phyloP scores from a whole-genome alignment of 1,284 basidiomycete genomes.

The Naganishia liquefaciens region DNA sequence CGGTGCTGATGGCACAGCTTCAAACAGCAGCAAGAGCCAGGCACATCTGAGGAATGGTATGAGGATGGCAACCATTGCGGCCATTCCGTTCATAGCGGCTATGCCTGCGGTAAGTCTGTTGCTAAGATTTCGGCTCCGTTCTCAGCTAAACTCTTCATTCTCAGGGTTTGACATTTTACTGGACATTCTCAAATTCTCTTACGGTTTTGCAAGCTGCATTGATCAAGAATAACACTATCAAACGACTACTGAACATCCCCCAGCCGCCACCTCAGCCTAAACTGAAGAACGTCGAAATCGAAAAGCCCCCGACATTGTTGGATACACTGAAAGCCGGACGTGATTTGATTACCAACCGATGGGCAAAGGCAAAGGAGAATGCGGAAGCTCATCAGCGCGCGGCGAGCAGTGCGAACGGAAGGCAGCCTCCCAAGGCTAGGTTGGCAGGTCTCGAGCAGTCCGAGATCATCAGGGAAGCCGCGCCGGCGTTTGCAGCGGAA shows the following conservation, averaged over 20 bases:
- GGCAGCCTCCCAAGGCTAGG: constrained; percentile 1
- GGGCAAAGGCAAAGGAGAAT: constrained; percentile 25
- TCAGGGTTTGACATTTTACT: constrained; percentile 60
- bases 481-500: constrained; percentile 9
- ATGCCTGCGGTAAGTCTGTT: constrained; percentile 55
- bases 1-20: constrained; percentile 57
- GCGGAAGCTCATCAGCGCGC: constrained; percentile 15
- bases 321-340: constrained; percentile 17
- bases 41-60: constrained; percentile 74
- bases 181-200: constrained; percentile 59
- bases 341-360: constrained; percentile 21
- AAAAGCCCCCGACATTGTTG: constrained; percentile 31
- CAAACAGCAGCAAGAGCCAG: constrained; percentile 47
- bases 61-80: constrained; percentile 63
- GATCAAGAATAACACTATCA: constrained; percentile 47
- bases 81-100: constrained; percentile 64
- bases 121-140: not conserved
- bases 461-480: constrained; percentile 24
- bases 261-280: constrained; percentile 39
- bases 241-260: constrained; percentile 49
- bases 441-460: constrained; percentile 18
- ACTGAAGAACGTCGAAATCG: constrained; percentile 35
- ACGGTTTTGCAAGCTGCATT: constrained; percentile 58
- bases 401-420: not conserved
- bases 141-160: not conserved